Base-by-base conservation (phyloP, 2,329 filamentous ascomycete species). In the Chalaropsis ovoidea region DNA sequence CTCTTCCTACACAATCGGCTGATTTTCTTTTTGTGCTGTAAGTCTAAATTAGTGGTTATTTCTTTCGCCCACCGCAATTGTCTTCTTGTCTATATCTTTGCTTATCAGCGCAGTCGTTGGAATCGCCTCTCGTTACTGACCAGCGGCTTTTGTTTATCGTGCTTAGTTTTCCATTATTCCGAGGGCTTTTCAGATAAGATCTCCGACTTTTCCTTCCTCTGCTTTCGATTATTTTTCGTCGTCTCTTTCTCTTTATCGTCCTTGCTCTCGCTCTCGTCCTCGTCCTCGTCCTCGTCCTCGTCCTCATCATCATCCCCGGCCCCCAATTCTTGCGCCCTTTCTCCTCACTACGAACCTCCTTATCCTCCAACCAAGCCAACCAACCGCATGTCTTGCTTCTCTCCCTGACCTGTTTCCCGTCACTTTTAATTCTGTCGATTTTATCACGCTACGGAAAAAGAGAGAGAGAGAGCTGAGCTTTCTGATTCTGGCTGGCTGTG, bases 91-190 rank as follows among this genome's bases (percentile, higher is more conserved):
- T 52, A 52, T 52, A n/a, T 11, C 47, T 52, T 24, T 15, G 19
- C 47, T 52, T 15, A 52, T 52, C 47, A 52, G 47, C 47, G 10
- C 47, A 27, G 19, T 22, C 19, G 47, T 49, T 22, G 47, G 47
- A 49, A 22, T 49, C 19, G 47, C 47, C 47, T 52, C 22, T 52
- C 47, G 47, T 24, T 52, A 52, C 47, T 52, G 22, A 52, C 47
- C 19, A 52, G 47, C 11, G 47, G 22, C 47, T 27, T 52, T 52
- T 52, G 47, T 52, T 52, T 52, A 27, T 52, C 47, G 24, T 24
- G 47, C 47, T 22, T 27, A 52, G 47, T 27, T 24, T 27, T 24
- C 47, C 27, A 52, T 52, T 52, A 52, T 52, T 27, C 47, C 47
- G 47, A 52, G 19, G 24, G 22, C 22, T 15, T 52, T 52, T 52